Evolutionary conservation across 2,329 filamentous ascomycete species (phyloP).

Genomic region (Alternaria alternata): DNA sequence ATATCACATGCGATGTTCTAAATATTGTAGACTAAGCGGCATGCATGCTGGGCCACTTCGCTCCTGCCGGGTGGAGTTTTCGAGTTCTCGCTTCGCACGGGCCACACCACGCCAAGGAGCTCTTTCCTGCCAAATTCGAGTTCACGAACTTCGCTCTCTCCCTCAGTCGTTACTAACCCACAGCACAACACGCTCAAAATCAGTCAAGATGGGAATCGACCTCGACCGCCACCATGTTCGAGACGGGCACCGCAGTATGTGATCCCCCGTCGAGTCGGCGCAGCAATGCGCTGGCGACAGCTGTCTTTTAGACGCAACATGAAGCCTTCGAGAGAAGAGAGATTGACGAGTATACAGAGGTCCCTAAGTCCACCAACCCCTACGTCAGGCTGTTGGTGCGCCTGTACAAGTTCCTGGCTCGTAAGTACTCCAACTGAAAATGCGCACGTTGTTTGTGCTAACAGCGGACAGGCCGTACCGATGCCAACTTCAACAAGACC

Average conservation of each 20-base stretch:
- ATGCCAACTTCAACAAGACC: constrained; percentile 98
- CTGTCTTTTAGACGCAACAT: constrained; percentile 52
- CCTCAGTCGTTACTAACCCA: constrained; percentile 39
- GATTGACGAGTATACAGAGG: constrained; percentile 51
- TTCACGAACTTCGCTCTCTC: constrained; percentile 20
- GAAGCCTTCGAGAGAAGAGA: constrained; percentile 41
- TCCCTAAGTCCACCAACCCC: constrained; percentile 91
- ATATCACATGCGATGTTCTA: background rate
- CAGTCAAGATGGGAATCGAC: constrained; percentile 53
- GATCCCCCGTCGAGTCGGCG: constrained; percentile 51
- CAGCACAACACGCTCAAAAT: constrained; percentile 45
- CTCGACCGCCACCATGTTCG: constrained; percentile 69
- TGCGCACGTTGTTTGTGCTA: constrained; percentile 31
- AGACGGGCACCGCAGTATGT: constrained; percentile 71
- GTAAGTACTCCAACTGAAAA: constrained; percentile 65
- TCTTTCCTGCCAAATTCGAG: constrained; percentile 26
- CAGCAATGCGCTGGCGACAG: constrained; percentile 50
- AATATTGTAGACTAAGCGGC: background rate
- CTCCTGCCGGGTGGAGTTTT: constrained; percentile 7
- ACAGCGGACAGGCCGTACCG: constrained; percentile 78
- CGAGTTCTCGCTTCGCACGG: constrained; percentile 13
- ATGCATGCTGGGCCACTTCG: constrained; percentile 3
- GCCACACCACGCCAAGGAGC: constrained; percentile 20
- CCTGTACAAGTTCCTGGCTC: constrained; percentile 95
- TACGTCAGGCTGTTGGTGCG: constrained; percentile 98